Conservation (phyloP, 352 stramenopile species). For the Pythium sukuiense region DNA sequence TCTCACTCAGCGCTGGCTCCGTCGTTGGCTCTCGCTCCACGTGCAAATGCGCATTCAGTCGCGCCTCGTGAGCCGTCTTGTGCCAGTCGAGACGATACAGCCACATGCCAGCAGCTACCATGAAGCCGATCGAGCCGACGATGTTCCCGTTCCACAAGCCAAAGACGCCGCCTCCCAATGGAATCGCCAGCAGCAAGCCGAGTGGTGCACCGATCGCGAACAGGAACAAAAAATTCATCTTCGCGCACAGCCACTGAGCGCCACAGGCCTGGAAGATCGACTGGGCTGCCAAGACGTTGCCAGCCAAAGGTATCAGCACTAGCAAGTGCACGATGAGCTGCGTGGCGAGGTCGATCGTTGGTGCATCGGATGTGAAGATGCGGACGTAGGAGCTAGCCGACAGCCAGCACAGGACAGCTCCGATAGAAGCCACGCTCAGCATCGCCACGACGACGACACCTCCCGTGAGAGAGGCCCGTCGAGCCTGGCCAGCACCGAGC, state of each 20-base stretch:
- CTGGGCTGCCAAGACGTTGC: conserved; percentile 41
- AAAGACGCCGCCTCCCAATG: conserved; percentile 43
- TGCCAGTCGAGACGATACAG: conserved; percentile 55
- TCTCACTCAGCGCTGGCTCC: conserved; percentile 1
- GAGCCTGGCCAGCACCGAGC: conserved; percentile 46
- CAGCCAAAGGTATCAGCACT: conserved; percentile 39
- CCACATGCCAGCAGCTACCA: conserved; percentile 42
- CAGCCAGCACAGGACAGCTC: conserved; percentile 31
- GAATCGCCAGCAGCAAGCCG: conserved; percentile 42
- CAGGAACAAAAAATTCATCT: conserved; percentile 56
- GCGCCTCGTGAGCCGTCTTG: conserved; percentile 53
- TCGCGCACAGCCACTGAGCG: conserved; percentile 49
- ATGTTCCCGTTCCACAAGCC: conserved; percentile 65
- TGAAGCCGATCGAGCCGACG: conserved; percentile 39
- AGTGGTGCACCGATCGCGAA: conserved; percentile 52
- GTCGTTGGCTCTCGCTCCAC: conserved; percentile 26
- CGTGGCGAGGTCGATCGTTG: conserved; percentile 32
- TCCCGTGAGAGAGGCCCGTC: conserved; percentile 35
- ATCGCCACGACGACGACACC: conserved; percentile 38
- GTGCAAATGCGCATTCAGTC: conserved; percentile 37
- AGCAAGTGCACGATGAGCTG: conserved; percentile 39
- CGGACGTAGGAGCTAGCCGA: conserved; percentile 37
- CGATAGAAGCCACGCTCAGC: conserved; percentile 33
- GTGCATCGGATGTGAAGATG: conserved; percentile 39
- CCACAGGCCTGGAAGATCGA: conserved; percentile 51